Evolutionary conservation across 805 yeast genomes (phyloP), one percentile per base, ranked within the genome.

Genomic region (Lipomyces spencermartinsiae): DNA sequence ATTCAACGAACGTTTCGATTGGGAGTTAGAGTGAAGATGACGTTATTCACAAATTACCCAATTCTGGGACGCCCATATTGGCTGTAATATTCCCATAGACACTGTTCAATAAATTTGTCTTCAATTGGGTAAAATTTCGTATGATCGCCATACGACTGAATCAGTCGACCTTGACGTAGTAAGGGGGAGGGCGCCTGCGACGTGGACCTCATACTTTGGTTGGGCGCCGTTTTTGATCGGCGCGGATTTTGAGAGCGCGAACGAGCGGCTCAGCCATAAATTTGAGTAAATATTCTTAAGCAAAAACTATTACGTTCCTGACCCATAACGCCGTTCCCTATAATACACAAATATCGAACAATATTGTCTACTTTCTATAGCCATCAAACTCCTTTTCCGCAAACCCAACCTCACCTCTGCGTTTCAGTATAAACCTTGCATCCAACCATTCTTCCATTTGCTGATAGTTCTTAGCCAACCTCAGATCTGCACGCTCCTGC

Each of bases 391-490:
- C 72, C 35, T 22, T 33, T 49, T 80, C 77, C 0, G 89, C 97
- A 79, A 89, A 95, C 0, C 90, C 93, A 0, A 73, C 76, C 29
- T 94, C 97, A 1, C 87, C 88, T 1, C 82, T 80, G 71, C 98
- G 82, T 70, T 83, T 87, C 67, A 95, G 79, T 1, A 83, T 82
- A 76, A 93, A 94, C 56, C 84, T 80, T 0, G 73, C 71, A 76
- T 95, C 98, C 75, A 95, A 87, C 91, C 93, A 94, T 74, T 92
- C 97, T 25, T 92, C 77, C 73, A 94, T 77, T 67, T 89, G 91
- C 5, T 87, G 82, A 68, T 91, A 78, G 55, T 83, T 82, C 34
- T 81, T 83, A 60, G 84, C 77, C 59, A 84, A 84, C 82, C 93
- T 93, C 83, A 95, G 80, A 69, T 85, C 87, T 72, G 86, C 86